Conservation (phyloP, 768 basidiomycete genomes). For the Tulasnella sp. region DNA sequence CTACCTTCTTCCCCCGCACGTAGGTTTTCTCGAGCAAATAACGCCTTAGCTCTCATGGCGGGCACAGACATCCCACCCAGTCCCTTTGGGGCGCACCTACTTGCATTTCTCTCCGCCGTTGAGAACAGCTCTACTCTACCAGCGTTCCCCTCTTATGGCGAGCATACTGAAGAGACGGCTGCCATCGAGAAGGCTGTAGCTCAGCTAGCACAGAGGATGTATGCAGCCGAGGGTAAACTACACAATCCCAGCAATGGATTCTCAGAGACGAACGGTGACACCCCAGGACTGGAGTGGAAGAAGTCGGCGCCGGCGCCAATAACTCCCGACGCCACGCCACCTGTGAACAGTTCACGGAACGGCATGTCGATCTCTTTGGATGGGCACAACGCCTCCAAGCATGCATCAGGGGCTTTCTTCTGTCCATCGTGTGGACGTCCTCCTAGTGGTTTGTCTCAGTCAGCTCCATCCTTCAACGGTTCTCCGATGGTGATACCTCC, state of each 20-base stretch:
- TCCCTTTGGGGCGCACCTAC: constrained; percentile 42
- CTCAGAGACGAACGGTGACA: constrained; percentile 4
- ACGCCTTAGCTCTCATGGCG: neutral
- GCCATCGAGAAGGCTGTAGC: constrained; percentile 42
- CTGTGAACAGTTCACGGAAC: constrained; percentile 8
- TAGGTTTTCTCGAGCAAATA: too few relatives aligned
- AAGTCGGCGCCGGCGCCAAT: neutral
- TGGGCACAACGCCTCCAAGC: constrained; percentile 29
- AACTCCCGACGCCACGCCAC: neutral
- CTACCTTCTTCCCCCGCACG: too few relatives aligned
- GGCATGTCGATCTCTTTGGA: constrained; percentile 43
- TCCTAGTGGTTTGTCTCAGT: neutral
- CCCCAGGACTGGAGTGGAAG: constrained; percentile 7
- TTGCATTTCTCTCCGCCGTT: constrained; percentile 47
- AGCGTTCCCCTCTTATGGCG: constrained; percentile 31
- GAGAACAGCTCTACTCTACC: constrained; percentile 33
- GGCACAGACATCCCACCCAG: neutral
- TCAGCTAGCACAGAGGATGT: constrained; percentile 43
- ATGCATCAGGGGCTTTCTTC: constrained; percentile 18
- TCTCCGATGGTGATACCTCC: constrained; percentile 37
- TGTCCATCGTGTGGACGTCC: constrained; percentile 40
- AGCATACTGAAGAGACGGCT: constrained; percentile 45
- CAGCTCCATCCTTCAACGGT: constrained; percentile 14
- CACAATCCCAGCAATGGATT: neutral
- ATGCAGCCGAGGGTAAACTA: constrained; percentile 41